Evolutionary conservation across 129 eudicot species (phyloP), one percentile per base, ranked within the genome.

Genomic region (Flaveria sonorensis): DNA sequence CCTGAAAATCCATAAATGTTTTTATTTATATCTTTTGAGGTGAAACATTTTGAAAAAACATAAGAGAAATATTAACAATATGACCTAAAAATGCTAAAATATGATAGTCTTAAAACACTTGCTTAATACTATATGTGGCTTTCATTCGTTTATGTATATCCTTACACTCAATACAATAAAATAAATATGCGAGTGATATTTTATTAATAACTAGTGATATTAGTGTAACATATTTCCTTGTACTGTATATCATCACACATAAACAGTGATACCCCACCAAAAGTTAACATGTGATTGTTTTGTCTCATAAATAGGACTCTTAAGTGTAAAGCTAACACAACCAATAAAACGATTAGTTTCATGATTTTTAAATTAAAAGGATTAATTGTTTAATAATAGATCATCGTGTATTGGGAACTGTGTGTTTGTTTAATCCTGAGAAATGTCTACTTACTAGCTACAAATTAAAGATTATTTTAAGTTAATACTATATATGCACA

Each of bases 391-490:
- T 1, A 26, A 13, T 9, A 84, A 68, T 20, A 71, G 68, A 15
- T 53, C n/a, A 2, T 36, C 76, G 50, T 53, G 21, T 76, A 15
- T 75, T 18, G 72, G 64, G 64, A 75, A 28, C 28, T 28, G 72
- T 62, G 64, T 75, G 36, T 61, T 46, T 18, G 55, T 74, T 75
- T 75, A 62, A 28, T 62, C 57, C 9, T 42, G 70, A 55, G 55
- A 51, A 48, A 56, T 48, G 28, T 42, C 43, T 55, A 68, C 65
- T 48, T 71, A 72, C 77, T 30, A 30, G 36, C 36, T 71, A 57
- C 66, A 60, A 62, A 62, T 12, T 5, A 36, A 36, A 36, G 40
- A 24, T 11, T 11, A 60, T 23, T 11, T 13, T 60, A 60, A 59
- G 12, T 1, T 61, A 61, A 61, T 4, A 28, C 0, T 45, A 45